Base-by-base conservation (phyloP, 169 alveolate genomes). In the Eimeria sp. region DNA sequence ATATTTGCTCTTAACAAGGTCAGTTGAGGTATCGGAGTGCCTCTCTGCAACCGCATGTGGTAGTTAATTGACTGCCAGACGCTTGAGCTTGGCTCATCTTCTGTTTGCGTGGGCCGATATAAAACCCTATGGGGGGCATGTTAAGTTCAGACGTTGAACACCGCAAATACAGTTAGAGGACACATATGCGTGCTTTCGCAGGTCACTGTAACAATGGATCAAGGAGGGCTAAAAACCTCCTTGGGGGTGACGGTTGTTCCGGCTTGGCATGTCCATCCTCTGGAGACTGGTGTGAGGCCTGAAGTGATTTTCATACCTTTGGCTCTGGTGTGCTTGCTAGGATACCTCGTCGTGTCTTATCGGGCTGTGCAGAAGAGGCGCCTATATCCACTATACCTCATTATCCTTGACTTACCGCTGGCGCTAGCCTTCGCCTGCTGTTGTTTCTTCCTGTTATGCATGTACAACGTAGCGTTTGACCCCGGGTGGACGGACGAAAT, bases 391-490 rank as follows among this genome's bases (percentile, higher is more conserved):
- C 27, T 87, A 22, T 61, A 87, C 65, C 93, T 87, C 80, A 45
- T 87, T 25, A n/a, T 63, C 34, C 93, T 87, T 25, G 93, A 87
- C 63, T 0, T 87, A 63, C 93, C 93, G 49, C 61, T 87, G 63
- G 93, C 65, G 6, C 49, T 87, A 18, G 45, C 93, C 18, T 87
- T 87, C 82, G 93, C 80, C 10, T 87, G 93, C 83, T 87, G 80
- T n/a, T 87, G 83, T 18, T 87, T 87, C 80, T 87, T 87, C 82
- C n/a, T 87, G 45, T 30, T 87, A 5, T 87, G 93, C 27, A 87
- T 87, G 93, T 87, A 87, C 65, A 87, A 87, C 34, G 93, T 87
- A n/a, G 93, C 93, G 45, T 87, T 87, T n/a, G 93, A 87, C 65
- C 93, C 93, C 13, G 93, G 93, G 9, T 87, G 93, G 93, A 63